These are phyloP conservation scores for Xylaria bambusicola DNA, from an alignment of 495 filamentous ascomycete species.

Conservation along the genomic window DNA sequence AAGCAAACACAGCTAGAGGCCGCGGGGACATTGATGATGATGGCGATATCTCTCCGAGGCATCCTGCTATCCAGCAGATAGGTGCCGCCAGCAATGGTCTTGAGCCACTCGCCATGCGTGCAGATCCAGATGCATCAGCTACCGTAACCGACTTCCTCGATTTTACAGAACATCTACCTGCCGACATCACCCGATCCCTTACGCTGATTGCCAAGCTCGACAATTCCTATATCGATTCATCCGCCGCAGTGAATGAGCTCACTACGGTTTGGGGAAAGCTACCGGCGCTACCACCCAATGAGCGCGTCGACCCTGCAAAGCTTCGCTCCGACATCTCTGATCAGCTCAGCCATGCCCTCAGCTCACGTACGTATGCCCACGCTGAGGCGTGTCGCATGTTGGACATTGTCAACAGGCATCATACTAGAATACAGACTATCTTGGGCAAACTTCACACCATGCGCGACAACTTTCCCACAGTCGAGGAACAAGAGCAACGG, in stretches of 20 bases:
- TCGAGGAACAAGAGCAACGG: conserved; percentile 59
- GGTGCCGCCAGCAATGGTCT: conserved; percentile 32
- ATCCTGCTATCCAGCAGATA: conserved; percentile 34
- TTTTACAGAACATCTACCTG: conserved; percentile 93
- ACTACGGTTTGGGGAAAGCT: conserved; percentile 73
- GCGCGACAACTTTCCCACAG: conserved; percentile 53
- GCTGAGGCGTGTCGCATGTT: conserved; percentile 82
- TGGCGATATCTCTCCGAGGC: conserved; percentile 39
- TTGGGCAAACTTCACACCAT: conserved; percentile 79
- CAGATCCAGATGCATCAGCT: conserved; percentile 90
- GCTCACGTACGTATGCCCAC: conserved; percentile 72
- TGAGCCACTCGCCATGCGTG: conserved; percentile 41
- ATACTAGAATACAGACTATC: conserved; percentile 74
- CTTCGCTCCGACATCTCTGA: conserved; percentile 78
- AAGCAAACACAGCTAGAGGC: conserved; percentile 24
- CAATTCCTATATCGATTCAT: conserved; percentile 64
- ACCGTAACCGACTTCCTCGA: conserved; percentile 95
- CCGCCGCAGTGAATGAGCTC: conserved; percentile 68
- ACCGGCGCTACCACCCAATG: conserved; percentile 57
- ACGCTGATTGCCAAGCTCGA: conserved; percentile 86
- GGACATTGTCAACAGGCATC: conserved; percentile 76
- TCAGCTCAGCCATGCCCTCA: conserved; percentile 70
- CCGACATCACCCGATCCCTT: conserved; percentile 87
- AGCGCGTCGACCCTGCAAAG: conserved; percentile 44
- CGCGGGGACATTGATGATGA: conserved; percentile 31